Evolutionary conservation across 2,329 filamentous ascomycete species (phyloP).

Genomic region (Moelleriella libera): DNA sequence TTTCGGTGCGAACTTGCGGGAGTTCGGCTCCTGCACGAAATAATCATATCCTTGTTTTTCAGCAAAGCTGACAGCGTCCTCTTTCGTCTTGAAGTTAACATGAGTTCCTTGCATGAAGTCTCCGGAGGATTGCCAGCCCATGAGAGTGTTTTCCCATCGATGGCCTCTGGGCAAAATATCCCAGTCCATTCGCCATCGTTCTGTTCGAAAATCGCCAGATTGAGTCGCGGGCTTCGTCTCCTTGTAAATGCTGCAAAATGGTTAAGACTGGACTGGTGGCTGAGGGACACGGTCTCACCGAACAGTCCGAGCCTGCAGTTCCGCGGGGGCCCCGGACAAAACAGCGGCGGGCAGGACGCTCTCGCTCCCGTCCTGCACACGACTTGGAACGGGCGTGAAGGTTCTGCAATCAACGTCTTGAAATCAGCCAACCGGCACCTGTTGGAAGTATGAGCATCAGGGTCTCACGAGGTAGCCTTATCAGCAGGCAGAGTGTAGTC

Average conservation of each 20-base stretch:
- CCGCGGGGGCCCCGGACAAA: constrained; percentile 81
- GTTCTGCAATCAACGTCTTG: constrained; percentile 34
- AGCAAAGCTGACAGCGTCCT: constrained; percentile 87
- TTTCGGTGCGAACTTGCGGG: constrained; percentile 75
- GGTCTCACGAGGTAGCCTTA: constrained; percentile 71
- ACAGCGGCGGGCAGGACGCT: constrained; percentile 67
- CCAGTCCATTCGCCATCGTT: constrained; percentile 97
- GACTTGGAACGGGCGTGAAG: constrained; percentile 83
- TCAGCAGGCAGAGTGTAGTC: constrained; percentile 73
- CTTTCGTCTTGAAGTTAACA: constrained; percentile 81
- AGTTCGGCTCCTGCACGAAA: constrained; percentile 93
- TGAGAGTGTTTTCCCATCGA: constrained; percentile 95
- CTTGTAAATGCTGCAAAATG: constrained; percentile 62
- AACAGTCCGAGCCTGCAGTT: constrained; percentile 86
- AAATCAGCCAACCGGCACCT: neutral
- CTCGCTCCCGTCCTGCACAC: constrained; percentile 84
- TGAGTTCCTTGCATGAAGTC: constrained; percentile 93
- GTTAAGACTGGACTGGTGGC: constrained; percentile 1
- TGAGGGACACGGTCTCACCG: constrained; percentile 46
- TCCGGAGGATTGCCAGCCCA: constrained; percentile 95
- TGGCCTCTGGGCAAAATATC: constrained; percentile 85
- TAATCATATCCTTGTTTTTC: constrained; percentile 99
- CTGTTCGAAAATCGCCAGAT: constrained; percentile 73
- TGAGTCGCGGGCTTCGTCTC: constrained; percentile 91
- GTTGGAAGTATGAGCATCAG: neutral